Conservation (phyloP, 768 basidiomycete species). For the Hypholoma fasciculare region DNA sequence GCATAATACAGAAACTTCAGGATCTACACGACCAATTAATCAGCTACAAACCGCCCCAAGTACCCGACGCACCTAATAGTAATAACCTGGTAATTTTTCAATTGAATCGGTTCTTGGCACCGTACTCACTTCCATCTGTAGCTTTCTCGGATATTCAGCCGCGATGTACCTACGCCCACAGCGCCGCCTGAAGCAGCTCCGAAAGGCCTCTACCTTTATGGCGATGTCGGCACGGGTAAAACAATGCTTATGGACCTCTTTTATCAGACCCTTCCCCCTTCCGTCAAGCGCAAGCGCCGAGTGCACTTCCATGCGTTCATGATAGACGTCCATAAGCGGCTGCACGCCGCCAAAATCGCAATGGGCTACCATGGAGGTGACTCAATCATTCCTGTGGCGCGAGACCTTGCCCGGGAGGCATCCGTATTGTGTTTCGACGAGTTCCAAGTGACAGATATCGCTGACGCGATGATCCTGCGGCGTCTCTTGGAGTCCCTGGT, state of each 20-base stretch:
- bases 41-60: conserved; percentile 67
- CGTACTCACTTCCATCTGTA: conserved; percentile 23
- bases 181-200: conserved; percentile 58
- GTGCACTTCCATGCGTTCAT: conserved; percentile 99
- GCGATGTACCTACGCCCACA: conserved; percentile 34
- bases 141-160: conserved; percentile 49
- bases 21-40: conserved; percentile 71
- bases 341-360: conserved; percentile 78
- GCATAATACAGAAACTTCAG: conserved; percentile 83
- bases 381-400: conserved; percentile 83
- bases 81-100: conserved; percentile 37
- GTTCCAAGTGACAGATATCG: conserved; percentile 98
- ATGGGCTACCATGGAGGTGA: conserved; percentile 74
- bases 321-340: conserved; percentile 95
- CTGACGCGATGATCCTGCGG: conserved; percentile 96
- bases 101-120: conserved; percentile 6
- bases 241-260: conserved; percentile 99
- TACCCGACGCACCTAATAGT: conserved; percentile 44
- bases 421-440: conserved; percentile 95
- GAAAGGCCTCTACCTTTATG: conserved; percentile 92
- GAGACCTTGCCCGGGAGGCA: conserved; percentile 83
- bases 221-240: conserved; percentile 97
- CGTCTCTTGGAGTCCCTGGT: conserved; percentile 86
- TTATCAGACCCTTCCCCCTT: conserved; percentile 75
- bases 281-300: conserved; percentile 72